These are phyloP conservation scores for Pichia californica DNA, from an alignment of 805 yeast species.

Conservation along the genomic window DNA sequence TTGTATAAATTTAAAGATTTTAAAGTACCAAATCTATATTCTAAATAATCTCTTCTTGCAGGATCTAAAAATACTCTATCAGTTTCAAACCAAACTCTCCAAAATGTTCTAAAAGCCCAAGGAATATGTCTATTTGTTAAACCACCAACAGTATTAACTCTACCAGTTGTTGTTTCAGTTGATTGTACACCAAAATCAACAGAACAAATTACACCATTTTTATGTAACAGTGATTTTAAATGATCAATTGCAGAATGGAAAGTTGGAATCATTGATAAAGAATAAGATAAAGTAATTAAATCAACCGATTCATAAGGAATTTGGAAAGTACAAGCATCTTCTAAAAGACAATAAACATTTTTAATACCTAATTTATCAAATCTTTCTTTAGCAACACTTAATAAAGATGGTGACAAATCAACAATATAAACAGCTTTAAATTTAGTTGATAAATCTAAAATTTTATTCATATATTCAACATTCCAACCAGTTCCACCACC, in stretches of 20 bases:
- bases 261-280: conserved; percentile 80
- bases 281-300: conserved; percentile 70
- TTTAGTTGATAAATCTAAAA: conserved; percentile 38
- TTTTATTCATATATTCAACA: conserved; percentile 65
- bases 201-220: conserved; percentile 57
- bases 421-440: conserved; percentile 67
- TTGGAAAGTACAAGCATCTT: conserved; percentile 69
- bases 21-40: conserved; percentile 75
- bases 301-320: conserved; percentile 53
- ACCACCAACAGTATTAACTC: conserved; percentile 73
- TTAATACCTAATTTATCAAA: conserved; percentile 42
- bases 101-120: conserved; percentile 72
- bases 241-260: conserved; percentile 75
- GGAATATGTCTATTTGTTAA: conserved; percentile 62
- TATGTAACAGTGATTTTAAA: conserved; percentile 45
- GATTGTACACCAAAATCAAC: conserved; percentile 81
- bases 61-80: conserved; percentile 76
- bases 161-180: conserved; percentile 54
- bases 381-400: conserved; percentile 62
- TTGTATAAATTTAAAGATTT: conserved; percentile 68
- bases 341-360: conserved; percentile 62
- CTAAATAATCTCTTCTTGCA: conserved; percentile 75
- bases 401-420: conserved; percentile 71
- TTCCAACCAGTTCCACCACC: conserved; percentile 88
- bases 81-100: conserved; percentile 86